Base-by-base conservation (phyloP, 352 stramenopile genomes). In the Thalassiosira tumida region DNA sequence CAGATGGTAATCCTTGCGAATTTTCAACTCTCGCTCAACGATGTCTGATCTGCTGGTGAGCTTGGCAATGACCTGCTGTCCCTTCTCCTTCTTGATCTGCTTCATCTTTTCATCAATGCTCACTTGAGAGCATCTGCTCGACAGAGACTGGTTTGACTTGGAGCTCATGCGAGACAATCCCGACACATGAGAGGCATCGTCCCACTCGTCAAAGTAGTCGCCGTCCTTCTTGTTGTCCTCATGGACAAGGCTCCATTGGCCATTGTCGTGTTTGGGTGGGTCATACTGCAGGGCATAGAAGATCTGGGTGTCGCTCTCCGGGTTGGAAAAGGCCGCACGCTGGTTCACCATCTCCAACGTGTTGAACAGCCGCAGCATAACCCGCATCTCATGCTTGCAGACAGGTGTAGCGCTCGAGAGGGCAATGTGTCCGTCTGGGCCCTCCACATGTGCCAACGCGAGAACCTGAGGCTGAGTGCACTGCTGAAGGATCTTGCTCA, bases 291-390 rank as follows among this genome's bases (percentile, higher is more conserved):
- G 70, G 17, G 96, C 96, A 79, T 97, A 97, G 62, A 96, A 97
- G 75, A 97, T 97, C 88, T 97, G 96, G 37, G 94, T 97, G 47
- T 96, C 94, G 69, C 84, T 97, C 13, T 96, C 81, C 62, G 91
- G 90, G 47, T 97, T 95, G 26, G 91, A 93, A 74, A 96, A 97
- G 35, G 95, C 95, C 33, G 96, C 95, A 38, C 90, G 89, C 89
- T 96, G 92, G 81, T 97, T 96, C 29, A 96, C 92, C 43, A 97
- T 90, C 78, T 97, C 96, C 2, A 97, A 76, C 38, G 96, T 97
- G 43, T 96, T 95, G 79, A 97, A 97, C 40, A 97, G 86, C 43
- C 96, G 87, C 47, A 97, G 91, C 94, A 97, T 97, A 0, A 97
- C 93, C 54, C 96, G 94, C 77, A 97, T 95, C 77, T 97, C 95